Evolutionary conservation across 371 early-diverging fungal species (phyloP).

Genomic region (Scutellospora calospora): DNA sequence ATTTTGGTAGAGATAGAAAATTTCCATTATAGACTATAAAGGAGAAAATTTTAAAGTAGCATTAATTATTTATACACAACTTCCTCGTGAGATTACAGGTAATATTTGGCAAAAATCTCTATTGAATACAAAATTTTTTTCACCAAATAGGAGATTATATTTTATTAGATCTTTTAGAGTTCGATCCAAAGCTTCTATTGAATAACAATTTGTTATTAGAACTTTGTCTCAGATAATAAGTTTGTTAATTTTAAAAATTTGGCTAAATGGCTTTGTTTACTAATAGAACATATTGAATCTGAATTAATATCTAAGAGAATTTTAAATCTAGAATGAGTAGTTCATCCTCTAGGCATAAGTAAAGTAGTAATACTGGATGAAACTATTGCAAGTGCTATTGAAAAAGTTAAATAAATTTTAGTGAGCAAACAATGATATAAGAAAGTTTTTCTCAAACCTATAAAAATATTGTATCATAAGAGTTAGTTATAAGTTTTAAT

Average conservation of each 20-base stretch:
- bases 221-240: constrained; percentile 55
- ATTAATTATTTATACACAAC: not conserved
- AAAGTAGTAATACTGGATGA: constrained; percentile 49
- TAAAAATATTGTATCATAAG: no score
- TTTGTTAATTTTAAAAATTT: constrained; percentile 31
- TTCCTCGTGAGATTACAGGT: constrained; percentile 17
- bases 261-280: no score
- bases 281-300: constrained; percentile 43
- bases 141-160: not conserved
- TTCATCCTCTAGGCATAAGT: constrained; percentile 48
- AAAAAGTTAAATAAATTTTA: not conserved
- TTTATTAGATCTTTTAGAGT: constrained; percentile 47
- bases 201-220: constrained; percentile 46
- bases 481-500: no score
- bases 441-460: constrained; percentile 42
- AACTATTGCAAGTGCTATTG: constrained; percentile 42
- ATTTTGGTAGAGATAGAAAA: not conserved
- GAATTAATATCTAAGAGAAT: constrained; percentile 46
- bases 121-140: constrained; percentile 45
- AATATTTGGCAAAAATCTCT: constrained; percentile 43
- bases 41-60: not conserved
- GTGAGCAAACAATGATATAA: constrained; percentile 30
- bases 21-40: not conserved
- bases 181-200: constrained; percentile 48
- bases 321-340: constrained; percentile 49